Percentiles rank a stretch among this genome's conserved stretches.
Evolutionary conservation across 73 alveolate species (phyloP).

Genomic region (Tetrahymena thermophila): DNA sequence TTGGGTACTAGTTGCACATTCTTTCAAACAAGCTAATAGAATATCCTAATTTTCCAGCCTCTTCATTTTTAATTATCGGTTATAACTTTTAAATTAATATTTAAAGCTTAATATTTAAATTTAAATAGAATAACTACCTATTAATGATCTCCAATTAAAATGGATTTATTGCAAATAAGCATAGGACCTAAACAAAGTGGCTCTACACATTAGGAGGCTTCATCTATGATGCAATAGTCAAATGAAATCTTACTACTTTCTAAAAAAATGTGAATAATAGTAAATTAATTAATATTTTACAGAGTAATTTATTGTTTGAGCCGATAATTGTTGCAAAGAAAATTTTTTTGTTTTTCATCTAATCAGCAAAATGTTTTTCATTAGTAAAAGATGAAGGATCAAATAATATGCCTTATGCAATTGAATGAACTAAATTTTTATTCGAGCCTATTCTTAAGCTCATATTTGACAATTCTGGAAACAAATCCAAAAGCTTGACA

Average conservation of each 20-base stretch:
- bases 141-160: background rate
- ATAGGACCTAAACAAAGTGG: background rate
- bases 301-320: background rate
- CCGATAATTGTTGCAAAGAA: background rate
- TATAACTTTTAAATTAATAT: background rate
- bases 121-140: background rate
- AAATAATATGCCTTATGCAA: background rate
- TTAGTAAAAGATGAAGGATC: background rate
- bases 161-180: background rate
- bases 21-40: background rate
- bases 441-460: background rate
- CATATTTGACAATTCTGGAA: background rate
- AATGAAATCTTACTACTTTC: background rate
- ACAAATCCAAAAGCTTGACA: background rate
- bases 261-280: background rate
- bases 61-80: background rate
- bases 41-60: background rate
- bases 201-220: background rate
- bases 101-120: background rate
- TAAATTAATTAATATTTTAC: background rate
- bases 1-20: background rate
- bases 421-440: background rate
- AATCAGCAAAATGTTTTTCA: background rate
- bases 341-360: background rate
- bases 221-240: background rate